Percentiles rank a stretch among this genome's conserved stretches.
Evolutionary conservation across 306 rosid genomes (phyloP).

Genomic region (Vachellia collinsii): DNA sequence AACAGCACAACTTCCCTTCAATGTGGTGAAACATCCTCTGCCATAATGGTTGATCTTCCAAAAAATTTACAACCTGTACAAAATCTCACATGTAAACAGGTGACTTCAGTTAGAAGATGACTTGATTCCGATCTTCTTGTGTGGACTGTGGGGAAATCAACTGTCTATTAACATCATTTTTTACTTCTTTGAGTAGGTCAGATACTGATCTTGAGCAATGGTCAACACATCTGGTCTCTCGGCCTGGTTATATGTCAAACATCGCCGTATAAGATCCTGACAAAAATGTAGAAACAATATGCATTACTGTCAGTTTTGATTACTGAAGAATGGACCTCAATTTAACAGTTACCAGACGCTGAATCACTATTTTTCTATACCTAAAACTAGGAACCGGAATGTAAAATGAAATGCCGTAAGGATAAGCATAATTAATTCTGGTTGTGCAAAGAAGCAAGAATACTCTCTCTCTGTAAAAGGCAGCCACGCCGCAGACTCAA

Average conservation of each 20-base stretch:
- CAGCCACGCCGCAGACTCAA: neutral
- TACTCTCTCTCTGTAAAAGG: neutral
- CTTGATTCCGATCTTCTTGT: constrained; percentile 22
- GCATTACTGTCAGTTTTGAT: constrained; percentile 26
- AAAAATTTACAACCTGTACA: constrained; percentile 64
- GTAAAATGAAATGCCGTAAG: constrained; percentile 11
- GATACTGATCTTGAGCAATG: constrained; percentile 92
- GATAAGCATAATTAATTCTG: neutral
- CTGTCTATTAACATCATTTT: constrained; percentile 31
- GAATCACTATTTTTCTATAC: neutral
- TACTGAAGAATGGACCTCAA: constrained; percentile 8
- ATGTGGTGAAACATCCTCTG: constrained; percentile 31
- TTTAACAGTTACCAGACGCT: neutral
- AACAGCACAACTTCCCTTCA: constrained; percentile 33
- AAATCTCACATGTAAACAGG: constrained; percentile 36
- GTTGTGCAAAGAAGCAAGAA: neutral
- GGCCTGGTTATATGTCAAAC: constrained; percentile 87
- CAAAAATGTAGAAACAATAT: neutral
- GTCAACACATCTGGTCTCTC: constrained; percentile 94
- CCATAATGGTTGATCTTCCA: constrained; percentile 32
- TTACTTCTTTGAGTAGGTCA: constrained; percentile 76
- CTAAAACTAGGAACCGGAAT: neutral
- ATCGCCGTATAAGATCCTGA: constrained; percentile 88
- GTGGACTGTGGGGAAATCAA: constrained; percentile 24
- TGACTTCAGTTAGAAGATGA: constrained; percentile 42